Base-by-base conservation (phyloP, 2,329 filamentous ascomycete species). In the Cyphellophora europaea region DNA sequence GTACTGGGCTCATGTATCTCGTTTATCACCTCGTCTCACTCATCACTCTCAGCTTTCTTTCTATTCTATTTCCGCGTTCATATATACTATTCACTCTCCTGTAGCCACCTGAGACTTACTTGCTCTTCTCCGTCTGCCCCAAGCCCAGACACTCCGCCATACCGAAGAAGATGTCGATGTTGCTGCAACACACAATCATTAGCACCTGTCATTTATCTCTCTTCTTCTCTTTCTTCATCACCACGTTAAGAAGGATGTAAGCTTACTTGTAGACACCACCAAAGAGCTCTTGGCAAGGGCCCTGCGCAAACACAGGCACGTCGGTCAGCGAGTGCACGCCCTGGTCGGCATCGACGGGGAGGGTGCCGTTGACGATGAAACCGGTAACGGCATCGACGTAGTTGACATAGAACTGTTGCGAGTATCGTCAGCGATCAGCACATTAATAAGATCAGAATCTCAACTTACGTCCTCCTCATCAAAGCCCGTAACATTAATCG, bases 261-360 rank as follows among this genome's bases (percentile, higher is more conserved):
- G n/a, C n/a, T n/a, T n/a, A n/a, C n/a, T n/a, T 58, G 37, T 55
- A 59, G 4, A 59, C 55, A 27, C 58, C 58, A 4, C 77, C 74
- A 53, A 91, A 91, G 11, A 71, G 61, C 49, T 84, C 78, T 56
- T 86, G 79, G 62, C 84, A 89, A 5, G 84, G 84, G 0, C 84
- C 84, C 64, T 73, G 71, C 1, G 82, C 80, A 50, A 82, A 89
- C 13, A 91, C 79, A 2, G 82, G 77, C 19, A 87, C 82, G 49
- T 87, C 82, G 1, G 82, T 87, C 43, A 87, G 63, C 15, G 76
- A 82, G 63, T 87, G 82, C 12, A 86, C 82, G 32, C 82, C 85
- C 61, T 81, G 72, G 27, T 66, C 54, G 49, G 80, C 72, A 36
- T 44, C 59, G 2, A 75, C 69, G 0, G 78, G 72, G 12, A 91